These are phyloP conservation scores for Suillus ampliporus DNA, from an alignment of 768 basidiomycete genomes.

Conservation along the genomic window DNA sequence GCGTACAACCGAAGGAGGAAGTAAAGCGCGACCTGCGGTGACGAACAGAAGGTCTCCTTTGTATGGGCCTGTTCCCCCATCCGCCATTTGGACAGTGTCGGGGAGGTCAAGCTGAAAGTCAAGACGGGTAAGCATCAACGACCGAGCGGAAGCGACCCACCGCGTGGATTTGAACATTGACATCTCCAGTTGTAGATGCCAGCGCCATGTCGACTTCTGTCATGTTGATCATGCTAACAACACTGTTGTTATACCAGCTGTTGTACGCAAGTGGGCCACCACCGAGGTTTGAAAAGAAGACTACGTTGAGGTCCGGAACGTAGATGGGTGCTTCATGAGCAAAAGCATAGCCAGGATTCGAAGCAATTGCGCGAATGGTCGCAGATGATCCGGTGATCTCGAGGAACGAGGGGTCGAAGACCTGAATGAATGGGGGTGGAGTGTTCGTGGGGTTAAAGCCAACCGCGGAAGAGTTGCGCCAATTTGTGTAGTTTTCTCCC, in stretches of 20 bases:
- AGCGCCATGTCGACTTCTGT: constrained; percentile 56
- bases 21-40: constrained; percentile 66
- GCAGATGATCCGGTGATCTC: constrained; percentile 61
- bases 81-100: constrained; percentile 68
- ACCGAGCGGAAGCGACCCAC: constrained; percentile 26
- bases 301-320: constrained; percentile 66
- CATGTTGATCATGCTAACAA: constrained; percentile 66
- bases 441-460: constrained; percentile 68
- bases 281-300: constrained; percentile 75
- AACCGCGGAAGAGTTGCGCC: constrained; percentile 42
- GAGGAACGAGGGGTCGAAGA: constrained; percentile 59
- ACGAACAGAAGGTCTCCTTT: constrained; percentile 63
- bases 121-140: constrained; percentile 16
- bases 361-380: constrained; percentile 62
- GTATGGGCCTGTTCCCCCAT: constrained; percentile 70
- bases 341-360: constrained; percentile 66
- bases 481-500: constrained; percentile 45
- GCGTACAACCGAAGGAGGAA: constrained; percentile 65
- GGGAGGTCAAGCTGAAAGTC: constrained; percentile 58
- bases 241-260: constrained; percentile 66
- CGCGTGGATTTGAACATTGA: constrained; percentile 55
- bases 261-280: constrained; percentile 69
- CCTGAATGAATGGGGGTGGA: constrained; percentile 63
- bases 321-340: constrained; percentile 86
- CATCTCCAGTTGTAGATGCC: constrained; percentile 37